phyloP scores from a whole-genome alignment of 2,329 filamentous ascomycete species.

The Xylaria sp. region DNA sequence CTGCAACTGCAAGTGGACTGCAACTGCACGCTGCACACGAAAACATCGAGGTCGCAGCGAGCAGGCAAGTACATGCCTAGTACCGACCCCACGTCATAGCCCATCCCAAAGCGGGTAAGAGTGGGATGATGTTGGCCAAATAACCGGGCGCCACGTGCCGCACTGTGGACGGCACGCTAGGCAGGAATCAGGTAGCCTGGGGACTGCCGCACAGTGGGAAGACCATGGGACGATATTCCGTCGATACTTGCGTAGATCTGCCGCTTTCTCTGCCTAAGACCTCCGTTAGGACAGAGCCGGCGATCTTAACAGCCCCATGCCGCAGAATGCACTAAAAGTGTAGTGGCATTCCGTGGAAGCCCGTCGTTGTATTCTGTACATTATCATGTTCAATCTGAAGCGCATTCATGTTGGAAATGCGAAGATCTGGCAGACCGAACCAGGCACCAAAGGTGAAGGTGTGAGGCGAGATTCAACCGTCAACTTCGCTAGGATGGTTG shows the following conservation, averaged over 20 bases:
- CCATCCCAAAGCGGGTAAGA: background rate
- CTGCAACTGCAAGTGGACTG: background rate
- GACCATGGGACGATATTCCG: background rate
- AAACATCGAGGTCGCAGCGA: background rate
- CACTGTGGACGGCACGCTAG: background rate
- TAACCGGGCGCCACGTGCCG: slow-evolving; percentile 11
- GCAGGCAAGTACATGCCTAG: background rate
- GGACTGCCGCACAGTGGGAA: background rate
- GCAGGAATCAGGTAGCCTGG: background rate
- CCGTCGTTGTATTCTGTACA: too few relatives aligned
- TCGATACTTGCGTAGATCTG: too few relatives aligned
- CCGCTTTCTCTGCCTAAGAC: background rate
- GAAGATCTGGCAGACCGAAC: too few relatives aligned
- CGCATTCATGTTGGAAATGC: too few relatives aligned
- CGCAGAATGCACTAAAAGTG: background rate
- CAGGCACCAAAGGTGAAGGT: too few relatives aligned
- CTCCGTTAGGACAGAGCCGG: background rate
- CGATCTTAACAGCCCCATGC: background rate
- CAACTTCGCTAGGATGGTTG: too few relatives aligned
- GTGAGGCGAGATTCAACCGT: too few relatives aligned
- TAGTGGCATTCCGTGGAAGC: too few relatives aligned
- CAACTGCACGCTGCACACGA: background rate
- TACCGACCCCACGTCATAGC: slow-evolving; percentile 7
- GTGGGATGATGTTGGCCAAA: slow-evolving; percentile 2
- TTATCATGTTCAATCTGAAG: too few relatives aligned